A percentile compares a stretch with the other conserved stretches of the same genome.
Evolutionary conservation across 2,329 filamentous ascomycete species (phyloP).

Genomic region (Colletotrichum sp.): DNA sequence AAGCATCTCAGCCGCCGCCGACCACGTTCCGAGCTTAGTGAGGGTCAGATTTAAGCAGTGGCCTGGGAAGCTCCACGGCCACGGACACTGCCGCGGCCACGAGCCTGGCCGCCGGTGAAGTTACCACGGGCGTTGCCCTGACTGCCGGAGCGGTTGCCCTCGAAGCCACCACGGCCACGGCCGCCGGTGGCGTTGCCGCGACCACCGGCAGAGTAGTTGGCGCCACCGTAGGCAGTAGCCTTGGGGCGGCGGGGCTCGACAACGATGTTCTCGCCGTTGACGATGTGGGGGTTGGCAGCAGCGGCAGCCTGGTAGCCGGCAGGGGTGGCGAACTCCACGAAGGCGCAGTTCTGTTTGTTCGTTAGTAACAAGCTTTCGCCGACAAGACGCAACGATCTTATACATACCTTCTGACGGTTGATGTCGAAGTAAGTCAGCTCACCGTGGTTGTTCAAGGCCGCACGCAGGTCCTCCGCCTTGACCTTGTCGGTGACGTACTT

Average conservation of each 20-base stretch:
- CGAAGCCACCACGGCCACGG: conserved; percentile 71
- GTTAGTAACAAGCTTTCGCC: conserved; percentile 23
- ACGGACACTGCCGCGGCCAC: conserved; percentile 71
- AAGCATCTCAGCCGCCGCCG: too few relatives aligned
- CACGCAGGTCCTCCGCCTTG: conserved; percentile 73
- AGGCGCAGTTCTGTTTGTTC: conserved; percentile 81
- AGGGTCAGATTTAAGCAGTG: conserved; percentile 21
- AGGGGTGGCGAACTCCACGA: conserved; percentile 86
- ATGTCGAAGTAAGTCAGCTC: conserved; percentile 77
- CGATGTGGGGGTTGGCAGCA: conserved; percentile 81
- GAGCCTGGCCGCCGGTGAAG: conserved; percentile 68
- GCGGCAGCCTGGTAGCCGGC: conserved; percentile 85
- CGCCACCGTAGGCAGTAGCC: conserved; percentile 71
- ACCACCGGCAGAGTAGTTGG: conserved; percentile 59
- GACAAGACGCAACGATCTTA: not conserved
- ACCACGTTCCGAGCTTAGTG: not conserved
- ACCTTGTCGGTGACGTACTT: conserved; percentile 95
- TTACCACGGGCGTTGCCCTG: conserved; percentile 63
- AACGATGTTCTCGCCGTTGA: conserved; percentile 81
- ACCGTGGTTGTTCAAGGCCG: conserved; percentile 73
- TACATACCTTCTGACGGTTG: conserved; percentile 79
- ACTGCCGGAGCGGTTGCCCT: conserved; percentile 63
- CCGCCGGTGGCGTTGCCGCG: conserved; percentile 41
- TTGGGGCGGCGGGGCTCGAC: conserved; percentile 91
- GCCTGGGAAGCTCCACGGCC: conserved; percentile 65